Conservation (phyloP, 345 rosid species). For the Gossypium raimondii region DNA sequence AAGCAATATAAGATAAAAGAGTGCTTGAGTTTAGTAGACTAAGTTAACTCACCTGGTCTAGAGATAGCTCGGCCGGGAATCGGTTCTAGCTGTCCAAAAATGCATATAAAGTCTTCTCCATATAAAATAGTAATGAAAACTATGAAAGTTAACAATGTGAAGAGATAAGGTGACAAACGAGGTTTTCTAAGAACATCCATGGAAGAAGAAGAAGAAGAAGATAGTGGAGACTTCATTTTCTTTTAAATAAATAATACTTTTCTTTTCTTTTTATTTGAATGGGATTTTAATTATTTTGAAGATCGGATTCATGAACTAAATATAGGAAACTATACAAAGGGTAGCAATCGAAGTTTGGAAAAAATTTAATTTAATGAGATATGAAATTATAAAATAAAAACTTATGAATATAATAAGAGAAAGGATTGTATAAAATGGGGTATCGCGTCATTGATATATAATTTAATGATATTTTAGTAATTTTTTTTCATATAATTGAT, state of each 20-base stretch:
- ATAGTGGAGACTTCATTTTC: conserved; percentile 43
- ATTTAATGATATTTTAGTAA: no score
- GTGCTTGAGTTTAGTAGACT: neutral
- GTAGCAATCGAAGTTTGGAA: neutral
- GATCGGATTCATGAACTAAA: neutral
- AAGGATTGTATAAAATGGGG: no score
- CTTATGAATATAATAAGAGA: no score
- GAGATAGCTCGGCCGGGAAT: conserved; percentile 21
- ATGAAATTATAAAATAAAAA: no score
- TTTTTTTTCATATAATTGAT: no score
- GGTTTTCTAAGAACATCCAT: conserved; percentile 47
- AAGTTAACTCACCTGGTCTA: conserved; percentile 33
- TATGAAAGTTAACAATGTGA: conserved; percentile 59
- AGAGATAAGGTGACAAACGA: conserved; percentile 69
- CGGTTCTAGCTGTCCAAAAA: conserved; percentile 51
- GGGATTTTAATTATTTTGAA: neutral
- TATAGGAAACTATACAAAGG: neutral
- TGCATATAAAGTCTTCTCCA: conserved; percentile 71
- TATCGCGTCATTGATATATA: no score
- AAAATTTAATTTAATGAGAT: neutral
- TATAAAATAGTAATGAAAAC: conserved; percentile 61
- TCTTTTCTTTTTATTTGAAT: neutral
- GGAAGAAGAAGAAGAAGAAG: conserved; percentile 38
- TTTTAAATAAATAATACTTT: neutral
- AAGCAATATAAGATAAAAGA: no score